Evolutionary conservation across 495 filamentous ascomycete genomes (phyloP).

Genomic region (Penicillium manginii): DNA sequence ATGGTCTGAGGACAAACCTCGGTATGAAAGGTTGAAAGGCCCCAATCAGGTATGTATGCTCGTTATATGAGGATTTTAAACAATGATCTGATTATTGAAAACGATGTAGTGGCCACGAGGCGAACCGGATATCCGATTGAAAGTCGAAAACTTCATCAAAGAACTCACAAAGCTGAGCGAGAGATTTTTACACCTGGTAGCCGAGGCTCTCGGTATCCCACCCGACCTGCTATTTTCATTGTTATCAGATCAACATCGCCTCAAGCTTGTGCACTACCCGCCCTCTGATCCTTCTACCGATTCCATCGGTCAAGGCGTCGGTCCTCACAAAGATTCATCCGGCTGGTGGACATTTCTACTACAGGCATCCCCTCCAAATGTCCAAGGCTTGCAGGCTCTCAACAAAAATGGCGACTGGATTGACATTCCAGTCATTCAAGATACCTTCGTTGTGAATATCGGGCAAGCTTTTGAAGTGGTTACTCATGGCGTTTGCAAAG

Average conservation of each 20-base stretch:
- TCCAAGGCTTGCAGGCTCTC: slow-evolving; percentile 84
- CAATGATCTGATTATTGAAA: too few relatives aligned
- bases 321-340: slow-evolving; percentile 86
- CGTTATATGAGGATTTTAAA: too few relatives aligned
- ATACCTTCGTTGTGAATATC: slow-evolving; percentile 82
- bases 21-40: slow-evolving; percentile 55
- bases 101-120: slow-evolving; percentile 25
- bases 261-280: slow-evolving; percentile 58
- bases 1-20: slow-evolving; percentile 36
- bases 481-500: slow-evolving; percentile 83
- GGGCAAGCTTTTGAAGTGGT: slow-evolving; percentile 91
- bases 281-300: slow-evolving; percentile 17
- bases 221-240: slow-evolving; percentile 53
- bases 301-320: slow-evolving; percentile 62
- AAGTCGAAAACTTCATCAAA: slow-evolving; percentile 48
- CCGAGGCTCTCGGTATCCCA: slow-evolving; percentile 48
- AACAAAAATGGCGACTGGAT: slow-evolving; percentile 85
- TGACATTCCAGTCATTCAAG: slow-evolving; percentile 51
- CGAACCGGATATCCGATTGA: slow-evolving; percentile 22
- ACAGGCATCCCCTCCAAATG: slow-evolving; percentile 67
- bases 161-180: slow-evolving; percentile 49
- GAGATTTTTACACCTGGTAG: slow-evolving; percentile 53
- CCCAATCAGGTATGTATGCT: slow-evolving; percentile 48
- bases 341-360: slow-evolving; percentile 87
- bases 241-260: slow-evolving; percentile 55